These are phyloP conservation scores for Pelargonium myrrhifolium DNA, from an alignment of 441 rosid genomes.

Conservation along the genomic window DNA sequence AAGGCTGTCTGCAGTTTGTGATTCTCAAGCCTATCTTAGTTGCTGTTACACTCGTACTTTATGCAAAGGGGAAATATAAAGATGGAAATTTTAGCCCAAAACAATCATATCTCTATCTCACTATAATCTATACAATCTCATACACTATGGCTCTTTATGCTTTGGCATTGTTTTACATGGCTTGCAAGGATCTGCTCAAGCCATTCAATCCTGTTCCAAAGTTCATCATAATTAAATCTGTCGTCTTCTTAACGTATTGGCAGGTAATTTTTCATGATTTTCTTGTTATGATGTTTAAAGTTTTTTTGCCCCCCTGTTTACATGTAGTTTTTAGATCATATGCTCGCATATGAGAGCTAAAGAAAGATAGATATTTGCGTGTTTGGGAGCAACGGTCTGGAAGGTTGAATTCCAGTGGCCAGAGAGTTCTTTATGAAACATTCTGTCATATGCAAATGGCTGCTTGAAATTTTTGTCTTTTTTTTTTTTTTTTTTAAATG, in stretches of 20 bases:
- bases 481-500: not conserved
- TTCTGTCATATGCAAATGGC: not conserved
- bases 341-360: not conserved
- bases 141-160: constrained; percentile 90
- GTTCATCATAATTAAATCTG: constrained; percentile 86
- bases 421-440: not conserved
- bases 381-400: not conserved
- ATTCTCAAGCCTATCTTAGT: constrained; percentile 85
- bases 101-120: constrained; percentile 82
- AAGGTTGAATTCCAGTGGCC: not conserved
- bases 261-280: constrained; percentile 48
- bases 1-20: constrained; percentile 96
- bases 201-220: constrained; percentile 98
- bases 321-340: not conserved
- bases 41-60: constrained; percentile 73
- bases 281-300: not conserved
- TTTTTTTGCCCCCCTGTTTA: not conserved
- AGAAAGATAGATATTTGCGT: not conserved
- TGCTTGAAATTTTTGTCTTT: not conserved
- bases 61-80: constrained; percentile 84
- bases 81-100: constrained; percentile 92
- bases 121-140: constrained; percentile 86
- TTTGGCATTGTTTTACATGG: constrained; percentile 79
- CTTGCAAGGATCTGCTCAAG: constrained; percentile 94
- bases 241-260: constrained; percentile 94